A percentile compares a stretch with the other conserved stretches of the same genome.
Evolutionary conservation across 129 eudicot species (phyloP).

Genomic region (Lonicera japonica): DNA sequence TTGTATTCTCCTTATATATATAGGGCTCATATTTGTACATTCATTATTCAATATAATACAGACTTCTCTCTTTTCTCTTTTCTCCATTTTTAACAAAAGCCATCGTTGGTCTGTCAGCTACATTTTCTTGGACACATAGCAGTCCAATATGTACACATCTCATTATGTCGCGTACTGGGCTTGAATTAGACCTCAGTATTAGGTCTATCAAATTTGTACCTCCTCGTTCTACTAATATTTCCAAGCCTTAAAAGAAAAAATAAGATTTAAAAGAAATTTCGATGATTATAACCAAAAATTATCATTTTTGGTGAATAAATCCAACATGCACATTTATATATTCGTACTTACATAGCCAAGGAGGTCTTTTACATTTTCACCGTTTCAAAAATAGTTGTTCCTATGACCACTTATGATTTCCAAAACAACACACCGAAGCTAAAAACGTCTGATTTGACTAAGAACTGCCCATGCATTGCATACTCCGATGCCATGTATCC

Average conservation of each 20-base stretch:
- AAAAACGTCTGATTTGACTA: slow-evolving; percentile 27
- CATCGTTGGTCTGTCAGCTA: slow-evolving; percentile 31
- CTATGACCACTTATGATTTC: slow-evolving; percentile 19
- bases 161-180: slow-evolving; percentile 19
- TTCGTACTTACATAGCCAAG: slow-evolving; percentile 20
- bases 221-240: slow-evolving; percentile 21
- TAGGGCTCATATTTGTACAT: too few relatives aligned
- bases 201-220: slow-evolving; percentile 19
- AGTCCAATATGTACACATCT: slow-evolving; percentile 32
- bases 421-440: slow-evolving; percentile 28
- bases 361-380: slow-evolving; percentile 14
- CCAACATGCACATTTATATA: neutral
- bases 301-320: neutral
- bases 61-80: too few relatives aligned
- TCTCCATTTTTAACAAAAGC: too few relatives aligned
- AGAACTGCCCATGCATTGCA: slow-evolving; percentile 23
- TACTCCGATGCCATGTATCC: slow-evolving; percentile 38
- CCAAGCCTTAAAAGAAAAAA: slow-evolving; percentile 26
- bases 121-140: slow-evolving; percentile 33
- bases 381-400: slow-evolving; percentile 4
- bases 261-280: neutral
- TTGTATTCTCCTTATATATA: too few relatives aligned
- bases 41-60: too few relatives aligned
- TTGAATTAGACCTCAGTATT: slow-evolving; percentile 8
- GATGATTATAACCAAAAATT: neutral